phyloP scores from a whole-genome alignment of 306 rosid species.

The Senna siamea region DNA sequence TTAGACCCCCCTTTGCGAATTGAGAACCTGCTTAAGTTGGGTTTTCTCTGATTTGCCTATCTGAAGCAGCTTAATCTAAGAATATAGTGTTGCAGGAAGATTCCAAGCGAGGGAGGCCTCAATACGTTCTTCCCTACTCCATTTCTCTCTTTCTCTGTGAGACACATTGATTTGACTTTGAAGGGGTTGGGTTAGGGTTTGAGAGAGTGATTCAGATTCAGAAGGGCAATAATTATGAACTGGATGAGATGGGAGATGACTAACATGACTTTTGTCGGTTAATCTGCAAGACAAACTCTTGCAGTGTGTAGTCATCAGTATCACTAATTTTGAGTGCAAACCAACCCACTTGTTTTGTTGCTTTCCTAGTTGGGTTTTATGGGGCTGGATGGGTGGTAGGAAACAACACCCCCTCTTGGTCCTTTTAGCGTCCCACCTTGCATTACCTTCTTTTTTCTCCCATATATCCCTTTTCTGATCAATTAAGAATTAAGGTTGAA shows the following conservation, averaged over 20 bases:
- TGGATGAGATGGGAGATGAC: constrained; percentile 79
- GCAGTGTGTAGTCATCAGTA: no score
- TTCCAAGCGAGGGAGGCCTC: constrained; percentile 37
- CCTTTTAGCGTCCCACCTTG: constrained; percentile 11
- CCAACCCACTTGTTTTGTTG: constrained; percentile 49
- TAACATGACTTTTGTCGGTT: constrained; percentile 82
- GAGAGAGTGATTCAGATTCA: constrained; percentile 36
- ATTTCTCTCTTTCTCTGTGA: background rate
- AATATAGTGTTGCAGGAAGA: constrained; percentile 50
- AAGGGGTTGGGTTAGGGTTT: constrained; percentile 51
- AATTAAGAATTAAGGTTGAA: constrained; percentile 22
- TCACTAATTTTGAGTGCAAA: constrained; percentile 47
- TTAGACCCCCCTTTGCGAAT: constrained; percentile 26
- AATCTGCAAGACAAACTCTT: constrained; percentile 51
- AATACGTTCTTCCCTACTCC: background rate
- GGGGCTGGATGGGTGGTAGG: constrained; percentile 76
- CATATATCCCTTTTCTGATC: constrained; percentile 28
- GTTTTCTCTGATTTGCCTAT: constrained; percentile 18
- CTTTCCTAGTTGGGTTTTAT: constrained; percentile 45
- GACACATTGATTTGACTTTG: constrained; percentile 48
- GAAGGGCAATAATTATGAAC: constrained; percentile 66
- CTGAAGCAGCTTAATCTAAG: constrained; percentile 8
- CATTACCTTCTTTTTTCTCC: background rate
- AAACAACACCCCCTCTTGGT: constrained; percentile 51
- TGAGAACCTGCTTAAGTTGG: constrained; percentile 20